A percentile compares a stretch with the other conserved stretches of the same genome.
Evolutionary conservation across 352 stramenopile species (phyloP).

Genomic region (Globisporangium lucens): DNA sequence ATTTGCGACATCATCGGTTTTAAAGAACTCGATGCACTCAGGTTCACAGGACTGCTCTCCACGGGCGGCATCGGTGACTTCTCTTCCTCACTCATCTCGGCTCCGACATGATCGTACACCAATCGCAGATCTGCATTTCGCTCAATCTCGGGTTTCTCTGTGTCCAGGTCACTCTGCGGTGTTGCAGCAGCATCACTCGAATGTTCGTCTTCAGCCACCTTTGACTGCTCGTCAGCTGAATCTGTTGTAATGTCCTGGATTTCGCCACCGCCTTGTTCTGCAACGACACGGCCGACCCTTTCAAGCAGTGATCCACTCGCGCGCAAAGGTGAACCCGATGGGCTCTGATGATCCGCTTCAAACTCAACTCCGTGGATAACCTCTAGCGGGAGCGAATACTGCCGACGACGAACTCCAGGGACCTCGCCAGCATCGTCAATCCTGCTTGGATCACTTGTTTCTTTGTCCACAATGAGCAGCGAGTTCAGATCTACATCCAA

Average conservation of each 20-base stretch:
- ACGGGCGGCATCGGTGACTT: conserved; percentile 7
- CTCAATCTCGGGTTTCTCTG: conserved; percentile 24
- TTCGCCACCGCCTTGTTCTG: conserved; percentile 66
- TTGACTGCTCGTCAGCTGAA: conserved; percentile 15
- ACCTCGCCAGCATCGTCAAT: background rate
- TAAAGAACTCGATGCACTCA: conserved; percentile 8
- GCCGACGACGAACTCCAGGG: conserved; percentile 14
- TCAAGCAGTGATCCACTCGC: conserved; percentile 51
- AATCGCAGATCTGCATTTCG: conserved; percentile 9
- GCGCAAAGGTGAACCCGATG: conserved; percentile 17
- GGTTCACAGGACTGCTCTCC: conserved; percentile 4
- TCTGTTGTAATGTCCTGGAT: conserved; percentile 79
- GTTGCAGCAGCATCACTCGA: conserved; percentile 5
- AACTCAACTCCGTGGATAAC: conserved; percentile 37
- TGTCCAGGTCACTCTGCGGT: conserved; percentile 11
- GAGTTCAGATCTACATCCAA: conserved; percentile 47
- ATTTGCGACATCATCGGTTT: conserved; percentile 21
- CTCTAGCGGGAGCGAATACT: conserved; percentile 36
- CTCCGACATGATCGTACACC: conserved; percentile 9
- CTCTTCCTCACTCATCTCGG: conserved; percentile 12
- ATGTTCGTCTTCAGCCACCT: conserved; percentile 17
- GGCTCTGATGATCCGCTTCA: conserved; percentile 22
- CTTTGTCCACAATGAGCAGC: conserved; percentile 6
- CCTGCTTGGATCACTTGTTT: background rate
- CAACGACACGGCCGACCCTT: conserved; percentile 67